Conservation (phyloP, 2,329 filamentous ascomycete genomes). For the Coniochaeta hoffmannii region DNA sequence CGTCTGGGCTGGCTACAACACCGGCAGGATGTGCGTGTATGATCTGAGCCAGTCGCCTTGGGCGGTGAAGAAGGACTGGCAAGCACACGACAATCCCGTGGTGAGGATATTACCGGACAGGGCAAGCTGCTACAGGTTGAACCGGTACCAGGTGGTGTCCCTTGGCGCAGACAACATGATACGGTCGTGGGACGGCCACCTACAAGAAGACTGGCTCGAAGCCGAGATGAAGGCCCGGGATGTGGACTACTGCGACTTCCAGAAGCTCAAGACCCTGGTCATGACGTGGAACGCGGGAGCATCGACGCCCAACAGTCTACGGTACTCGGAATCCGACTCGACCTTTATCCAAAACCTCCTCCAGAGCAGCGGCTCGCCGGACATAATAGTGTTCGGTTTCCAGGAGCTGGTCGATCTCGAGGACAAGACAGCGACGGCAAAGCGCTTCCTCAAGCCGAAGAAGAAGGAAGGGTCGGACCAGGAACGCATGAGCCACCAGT, state of each 20-base stretch:
- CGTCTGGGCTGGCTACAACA: conserved; percentile 93
- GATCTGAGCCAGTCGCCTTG: conserved; percentile 78
- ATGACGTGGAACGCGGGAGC: conserved; percentile 98
- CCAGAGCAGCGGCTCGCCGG: conserved; percentile 67
- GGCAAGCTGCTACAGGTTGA: conserved; percentile 77
- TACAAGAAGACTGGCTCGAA: conserved; percentile 95
- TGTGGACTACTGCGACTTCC: conserved; percentile 75
- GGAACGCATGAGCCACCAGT: conserved; percentile 94
- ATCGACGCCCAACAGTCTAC: conserved; percentile 78
- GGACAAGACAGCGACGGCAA: conserved; percentile 96
- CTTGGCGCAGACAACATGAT: conserved; percentile 82
- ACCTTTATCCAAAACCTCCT: conserved; percentile 77
- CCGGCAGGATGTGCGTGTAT: conserved; percentile 88
- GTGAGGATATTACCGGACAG: conserved; percentile 69
- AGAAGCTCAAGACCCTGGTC: conserved; percentile 70
- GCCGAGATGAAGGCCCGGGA: conserved; percentile 79
- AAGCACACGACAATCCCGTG: conserved; percentile 78
- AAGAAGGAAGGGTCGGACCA: conserved; percentile 75
- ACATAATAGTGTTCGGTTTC: conserved; percentile 92
- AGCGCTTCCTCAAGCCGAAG: conserved; percentile 74
- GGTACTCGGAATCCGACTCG: conserved; percentile 61
- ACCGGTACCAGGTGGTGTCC: conserved; percentile 77
- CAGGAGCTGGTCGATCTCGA: conserved; percentile 98
- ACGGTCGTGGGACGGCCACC: conserved; percentile 82
- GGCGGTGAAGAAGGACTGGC: conserved; percentile 91